These are phyloP conservation scores for Tripterygium wilfordii DNA, from an alignment of 177 flowering plant genomes.

Conservation along the genomic window DNA sequence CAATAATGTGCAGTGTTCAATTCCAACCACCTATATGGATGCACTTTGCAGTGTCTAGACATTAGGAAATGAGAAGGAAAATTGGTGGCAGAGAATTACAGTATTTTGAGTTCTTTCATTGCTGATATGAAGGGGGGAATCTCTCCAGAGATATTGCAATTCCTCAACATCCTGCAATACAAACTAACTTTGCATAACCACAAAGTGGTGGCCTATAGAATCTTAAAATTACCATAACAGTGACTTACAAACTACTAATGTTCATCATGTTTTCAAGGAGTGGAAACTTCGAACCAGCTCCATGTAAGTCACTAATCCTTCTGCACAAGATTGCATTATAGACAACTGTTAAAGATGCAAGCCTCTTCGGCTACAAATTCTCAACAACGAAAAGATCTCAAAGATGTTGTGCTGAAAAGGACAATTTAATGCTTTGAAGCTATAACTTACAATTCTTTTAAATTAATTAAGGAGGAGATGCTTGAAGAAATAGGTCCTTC, in stretches of 20 bases:
- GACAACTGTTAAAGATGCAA: no score
- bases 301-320: conserved; percentile 28
- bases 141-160: conserved; percentile 25
- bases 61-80: neutral
- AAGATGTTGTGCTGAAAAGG: no score
- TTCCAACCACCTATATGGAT: no score
- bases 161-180: conserved; percentile 29
- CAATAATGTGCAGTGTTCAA: no score
- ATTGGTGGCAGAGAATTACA: conserved; percentile 12
- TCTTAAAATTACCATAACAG: neutral
- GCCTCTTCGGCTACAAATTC: no score
- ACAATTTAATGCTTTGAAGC: neutral
- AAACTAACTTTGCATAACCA: no score
- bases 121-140: conserved; percentile 18
- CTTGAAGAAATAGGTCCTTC: conserved; percentile 31
- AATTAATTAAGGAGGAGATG: conserved; percentile 15
- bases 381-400: no score
- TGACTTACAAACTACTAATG: conserved; percentile 23
- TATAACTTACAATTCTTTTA: conserved; percentile 26
- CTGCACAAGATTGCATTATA: conserved; percentile 9
- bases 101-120: conserved; percentile 3
- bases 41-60: neutral
- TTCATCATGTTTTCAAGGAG: conserved; percentile 9
- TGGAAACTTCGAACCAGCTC: conserved; percentile 21
- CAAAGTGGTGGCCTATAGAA: no score